Base-by-base conservation (phyloP, 2,329 filamentous ascomycete species). In the Talaromyces sp. region DNA sequence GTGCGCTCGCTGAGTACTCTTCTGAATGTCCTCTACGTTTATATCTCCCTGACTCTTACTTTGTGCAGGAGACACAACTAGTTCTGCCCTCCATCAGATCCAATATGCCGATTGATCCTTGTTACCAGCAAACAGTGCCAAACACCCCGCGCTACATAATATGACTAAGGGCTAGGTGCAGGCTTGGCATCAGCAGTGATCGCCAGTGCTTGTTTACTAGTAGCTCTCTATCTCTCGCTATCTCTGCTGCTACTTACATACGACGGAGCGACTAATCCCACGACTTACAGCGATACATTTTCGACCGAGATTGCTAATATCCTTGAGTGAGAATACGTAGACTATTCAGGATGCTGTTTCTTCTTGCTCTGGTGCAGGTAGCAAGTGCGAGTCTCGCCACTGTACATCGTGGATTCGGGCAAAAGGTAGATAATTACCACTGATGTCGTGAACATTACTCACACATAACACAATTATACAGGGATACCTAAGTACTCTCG, bases 311-410 rank as follows among this genome's bases (percentile, higher is more conserved):
- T 56, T 56, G 33, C 50, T 3, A 1, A 25, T 37, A 56, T 22
- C 2, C n/a, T 17, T 19, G 22, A 15, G n/a, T 27, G 3, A 31
- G 15, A 11, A 50, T 31, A 31, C 22, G 43, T 13, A 49, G 8
- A 3, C 22, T n/a, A 27, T 15, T 15, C 61, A 31, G 47, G 22
- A 63, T 63, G 61, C 52, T 63, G 13, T 63, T 57, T 19, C 50
- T 63, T 47, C 50, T 63, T 25, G 50, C 49, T 9, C 27, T 63
- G n/a, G 41, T 57, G 39, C 61, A 63, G 39, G 27, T 63, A 47
- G 61, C 50, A 27, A 45, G 50, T 19, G 61, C 61, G 27, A 63
- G 50, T 27, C 50, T 63, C 27, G 41, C 61, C n/a, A 56, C 61
- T 3, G 25, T 52, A 22, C 27, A 63, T 45, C 33, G 19, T 57